phyloP scores from a whole-genome alignment of 768 basidiomycete genomes.

The Mrakia blollopis region DNA sequence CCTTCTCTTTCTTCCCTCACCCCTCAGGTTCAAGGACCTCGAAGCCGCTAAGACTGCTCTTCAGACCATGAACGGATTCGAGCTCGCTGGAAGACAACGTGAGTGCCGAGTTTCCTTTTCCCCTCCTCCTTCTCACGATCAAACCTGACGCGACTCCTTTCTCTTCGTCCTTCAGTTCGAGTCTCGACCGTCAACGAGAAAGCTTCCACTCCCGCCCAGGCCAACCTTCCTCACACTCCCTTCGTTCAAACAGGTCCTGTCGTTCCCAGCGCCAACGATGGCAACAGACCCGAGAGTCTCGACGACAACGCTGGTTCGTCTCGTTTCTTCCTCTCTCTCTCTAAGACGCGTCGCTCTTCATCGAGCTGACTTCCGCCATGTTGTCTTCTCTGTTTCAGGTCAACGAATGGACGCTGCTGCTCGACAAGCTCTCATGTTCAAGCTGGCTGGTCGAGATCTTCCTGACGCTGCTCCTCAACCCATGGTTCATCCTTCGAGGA shows the following conservation, averaged over 20 bases:
- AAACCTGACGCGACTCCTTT: not conserved
- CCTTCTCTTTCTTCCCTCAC: constrained; percentile 12
- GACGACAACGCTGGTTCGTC: constrained; percentile 31
- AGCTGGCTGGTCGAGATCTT: constrained; percentile 82
- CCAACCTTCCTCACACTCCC: constrained; percentile 3
- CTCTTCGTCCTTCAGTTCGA: constrained; percentile 27
- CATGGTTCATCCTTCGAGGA: constrained; percentile 26
- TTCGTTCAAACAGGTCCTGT: constrained; percentile 8
- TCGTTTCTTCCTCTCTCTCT: not conserved
- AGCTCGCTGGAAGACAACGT: constrained; percentile 89
- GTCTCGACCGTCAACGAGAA: constrained; percentile 37
- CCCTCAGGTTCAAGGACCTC: constrained; percentile 74
- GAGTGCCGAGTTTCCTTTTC: constrained; percentile 39
- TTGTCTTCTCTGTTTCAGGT: not conserved
- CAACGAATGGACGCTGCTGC: constrained; percentile 52
- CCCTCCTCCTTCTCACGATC: not conserved
- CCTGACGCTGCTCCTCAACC: constrained; percentile 24
- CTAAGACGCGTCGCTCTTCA: not conserved
- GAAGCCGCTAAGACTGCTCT: constrained; percentile 95
- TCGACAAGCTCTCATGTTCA: constrained; percentile 99
- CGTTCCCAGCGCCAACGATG: not conserved
- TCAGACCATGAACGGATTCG: constrained; percentile 98
- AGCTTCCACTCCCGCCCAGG: constrained; percentile 16
- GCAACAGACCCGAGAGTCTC: constrained; percentile 26
- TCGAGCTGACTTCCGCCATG: too few species aligned